These are phyloP conservation scores for Balakata baccata DNA, from an alignment of 345 rosid species.

Conservation along the genomic window DNA sequence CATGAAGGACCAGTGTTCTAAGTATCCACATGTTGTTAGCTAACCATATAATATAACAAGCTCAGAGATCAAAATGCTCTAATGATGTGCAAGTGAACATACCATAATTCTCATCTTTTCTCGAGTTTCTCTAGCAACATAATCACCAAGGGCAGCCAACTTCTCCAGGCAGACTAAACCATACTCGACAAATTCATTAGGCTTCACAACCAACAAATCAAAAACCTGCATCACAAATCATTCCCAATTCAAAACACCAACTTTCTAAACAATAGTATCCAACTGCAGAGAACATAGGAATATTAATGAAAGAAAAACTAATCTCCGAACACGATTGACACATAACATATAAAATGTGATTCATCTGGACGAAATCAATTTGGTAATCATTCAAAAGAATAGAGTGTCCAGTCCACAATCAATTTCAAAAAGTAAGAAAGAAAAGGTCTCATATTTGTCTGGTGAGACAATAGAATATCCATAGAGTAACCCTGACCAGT, in stretches of 20 bases:
- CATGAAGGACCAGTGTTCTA: constrained; percentile 2
- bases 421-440: not conserved
- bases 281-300: not conserved
- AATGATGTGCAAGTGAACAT: constrained; percentile 19
- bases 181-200: constrained; percentile 64
- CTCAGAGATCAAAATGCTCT: not conserved
- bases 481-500: not conserved
- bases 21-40: not conserved
- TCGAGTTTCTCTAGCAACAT: constrained; percentile 75
- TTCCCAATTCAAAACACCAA: constrained; percentile 5
- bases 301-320: not conserved
- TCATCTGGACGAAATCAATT: not conserved
- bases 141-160: constrained; percentile 65
- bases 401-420: not conserved
- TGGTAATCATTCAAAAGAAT: not conserved
- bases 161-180: constrained; percentile 82
- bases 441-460: not conserved
- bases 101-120: constrained; percentile 82
- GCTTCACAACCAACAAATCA: constrained; percentile 78
- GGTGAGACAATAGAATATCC: no score
- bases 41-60: not conserved
- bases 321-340: not conserved
- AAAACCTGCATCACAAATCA: constrained; percentile 53
- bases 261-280: not conserved
- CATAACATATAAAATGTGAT: not conserved